Base-by-base conservation (phyloP, 768 basidiomycete species). In the Postia placenta region DNA sequence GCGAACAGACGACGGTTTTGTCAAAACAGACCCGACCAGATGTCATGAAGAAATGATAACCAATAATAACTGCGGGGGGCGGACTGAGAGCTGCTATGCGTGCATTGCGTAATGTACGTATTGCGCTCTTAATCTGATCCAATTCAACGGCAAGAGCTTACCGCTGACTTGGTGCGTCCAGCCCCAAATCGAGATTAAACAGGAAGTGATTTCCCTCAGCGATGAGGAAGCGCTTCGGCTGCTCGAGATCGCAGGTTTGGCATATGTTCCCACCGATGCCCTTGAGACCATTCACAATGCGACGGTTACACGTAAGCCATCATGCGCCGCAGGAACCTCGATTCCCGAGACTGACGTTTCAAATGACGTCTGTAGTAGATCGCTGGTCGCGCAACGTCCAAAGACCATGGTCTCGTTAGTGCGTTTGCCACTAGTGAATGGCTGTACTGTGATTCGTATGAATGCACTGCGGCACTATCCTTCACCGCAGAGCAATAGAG, bases 361-460 rank as follows among this genome's bases (percentile, higher is more conserved):
- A 47, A 19, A 40, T 45, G 0, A 11, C n/a, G 11, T n/a, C 23
- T 9, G 37, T 27, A 2, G 37, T 23, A 11, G 47, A 45, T 12
- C 5, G 12, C 20, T 53, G 47, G 52, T 27, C 24, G 23, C 35
- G 11, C 5, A 17, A 30, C 38, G 38, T 20, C 38, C 38, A 6
- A 4, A 23, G 11, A 41, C 15, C 15, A 42, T 51, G n/a, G 24
- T 30, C 15, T 19, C 52, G 28, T 49, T 56, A 17, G 51, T 52
- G 14, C 38, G 43, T 11, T 40, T 52, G 11, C 20, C 3, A 20
- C n/a, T 3, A 40, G 19, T 1, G 30, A 38, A 2, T 69, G 67
- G 65, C 60, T 62, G 17, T 69, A 67, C 44, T 46, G 63, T 47
- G 67, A 68, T 0, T 55, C 63, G 44, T 71, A 71, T 36, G 51